Evolutionary conservation across 176 grass and related monocot species (phyloP).

Genomic region (Aegilops sharonensis): DNA sequence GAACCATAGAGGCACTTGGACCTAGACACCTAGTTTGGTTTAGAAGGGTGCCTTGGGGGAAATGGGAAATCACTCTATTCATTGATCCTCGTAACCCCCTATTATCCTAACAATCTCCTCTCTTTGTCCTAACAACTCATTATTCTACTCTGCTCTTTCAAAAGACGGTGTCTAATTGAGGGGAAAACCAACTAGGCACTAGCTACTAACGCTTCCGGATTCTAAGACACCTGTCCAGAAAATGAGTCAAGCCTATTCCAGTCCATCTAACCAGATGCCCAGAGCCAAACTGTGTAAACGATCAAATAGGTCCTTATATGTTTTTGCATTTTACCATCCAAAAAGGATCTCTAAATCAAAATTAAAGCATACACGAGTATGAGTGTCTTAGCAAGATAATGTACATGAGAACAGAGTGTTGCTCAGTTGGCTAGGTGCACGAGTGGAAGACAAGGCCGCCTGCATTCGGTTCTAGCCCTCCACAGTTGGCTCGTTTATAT

Average conservation of each 20-base stretch:
- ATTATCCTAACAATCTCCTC: neutral
- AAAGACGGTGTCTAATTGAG: neutral
- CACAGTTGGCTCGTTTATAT: neutral
- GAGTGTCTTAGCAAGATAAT: constrained; percentile 7
- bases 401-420: neutral
- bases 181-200: constrained; percentile 3
- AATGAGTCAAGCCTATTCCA: neutral
- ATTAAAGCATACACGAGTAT: constrained; percentile 2
- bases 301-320: neutral
- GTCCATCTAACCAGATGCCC: neutral
- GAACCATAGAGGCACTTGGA: neutral
- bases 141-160: neutral
- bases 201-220: neutral
- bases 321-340: constrained; percentile 11
- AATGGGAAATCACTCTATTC: neutral
- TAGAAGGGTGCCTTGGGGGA: neutral
- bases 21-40: neutral
- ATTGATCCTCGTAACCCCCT: neutral
- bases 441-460: neutral
- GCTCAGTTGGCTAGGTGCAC: neutral
- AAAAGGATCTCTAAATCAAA: neutral
- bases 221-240: neutral
- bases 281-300: neutral
- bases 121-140: neutral
- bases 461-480: neutral